phyloP scores from a whole-genome alignment of 73 alveolate species.

The Paramecium octaurelia region DNA sequence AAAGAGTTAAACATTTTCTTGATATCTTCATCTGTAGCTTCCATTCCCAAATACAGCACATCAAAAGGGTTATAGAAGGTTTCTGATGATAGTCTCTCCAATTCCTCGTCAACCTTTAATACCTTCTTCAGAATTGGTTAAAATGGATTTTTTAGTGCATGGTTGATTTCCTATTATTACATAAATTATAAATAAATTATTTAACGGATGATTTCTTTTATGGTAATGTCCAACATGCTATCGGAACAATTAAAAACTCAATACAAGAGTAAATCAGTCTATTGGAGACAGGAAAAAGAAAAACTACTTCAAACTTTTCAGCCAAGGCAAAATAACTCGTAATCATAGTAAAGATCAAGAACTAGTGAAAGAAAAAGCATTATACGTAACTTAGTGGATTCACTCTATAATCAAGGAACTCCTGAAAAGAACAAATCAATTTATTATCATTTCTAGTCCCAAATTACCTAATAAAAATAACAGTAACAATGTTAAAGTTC shows the following conservation, averaged over 20 bases:
- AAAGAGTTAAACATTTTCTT: slow-evolving; percentile 81
- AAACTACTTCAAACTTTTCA: background rate
- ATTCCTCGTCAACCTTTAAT: slow-evolving; percentile 49
- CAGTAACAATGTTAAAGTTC: background rate
- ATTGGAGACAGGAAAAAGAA: slow-evolving; percentile 42
- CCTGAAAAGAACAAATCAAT: background rate
- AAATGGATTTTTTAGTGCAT: slow-evolving; percentile 28
- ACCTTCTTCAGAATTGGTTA: slow-evolving; percentile 36
- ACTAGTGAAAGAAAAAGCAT: slow-evolving; percentile 12
- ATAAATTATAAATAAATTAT: background rate
- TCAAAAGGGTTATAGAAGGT: slow-evolving; percentile 86
- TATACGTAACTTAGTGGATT: background rate
- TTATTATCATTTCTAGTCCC: background rate
- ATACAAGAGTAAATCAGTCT: slow-evolving; percentile 23
- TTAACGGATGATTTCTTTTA: slow-evolving; percentile 35
- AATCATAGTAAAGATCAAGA: slow-evolving; percentile 29
- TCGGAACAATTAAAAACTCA: slow-evolving; percentile 15
- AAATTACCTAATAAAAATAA: background rate
- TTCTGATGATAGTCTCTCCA: slow-evolving; percentile 56
- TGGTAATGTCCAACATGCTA: slow-evolving; percentile 10
- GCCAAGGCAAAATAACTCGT: background rate
- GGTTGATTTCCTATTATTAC: slow-evolving; percentile 15
- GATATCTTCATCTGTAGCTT: slow-evolving; percentile 90
- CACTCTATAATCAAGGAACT: slow-evolving; percentile 1
- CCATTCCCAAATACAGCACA: slow-evolving; percentile 83